phyloP scores from a whole-genome alignment of 2,329 filamentous ascomycete species.

The Shiraia sp. region DNA sequence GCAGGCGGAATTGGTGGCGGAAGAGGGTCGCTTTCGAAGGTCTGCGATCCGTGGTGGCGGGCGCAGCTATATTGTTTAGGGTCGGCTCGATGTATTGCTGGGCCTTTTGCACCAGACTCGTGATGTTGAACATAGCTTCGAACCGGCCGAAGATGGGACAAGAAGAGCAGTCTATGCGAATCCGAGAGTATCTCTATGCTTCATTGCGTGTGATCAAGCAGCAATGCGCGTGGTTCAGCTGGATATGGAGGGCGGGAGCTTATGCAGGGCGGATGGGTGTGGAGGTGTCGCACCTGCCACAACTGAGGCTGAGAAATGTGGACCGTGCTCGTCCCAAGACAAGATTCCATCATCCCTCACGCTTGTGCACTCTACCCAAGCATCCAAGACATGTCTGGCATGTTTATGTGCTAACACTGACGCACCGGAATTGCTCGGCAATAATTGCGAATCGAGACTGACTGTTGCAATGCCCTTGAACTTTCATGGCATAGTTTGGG shows the following conservation, averaged over 20 bases:
- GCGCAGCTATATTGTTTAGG: constrained; percentile 65
- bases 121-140: constrained; percentile 55
- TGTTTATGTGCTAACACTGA: no score
- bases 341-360: not conserved
- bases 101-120: constrained; percentile 91
- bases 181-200: constrained; percentile 16
- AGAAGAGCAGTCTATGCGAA: constrained; percentile 14
- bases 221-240: constrained; percentile 18
- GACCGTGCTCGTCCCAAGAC: constrained; percentile 8
- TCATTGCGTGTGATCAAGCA: constrained; percentile 31
- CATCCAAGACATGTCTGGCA: no score
- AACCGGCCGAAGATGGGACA: constrained; percentile 12
- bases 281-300: constrained; percentile 12
- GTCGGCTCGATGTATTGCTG: constrained; percentile 93
- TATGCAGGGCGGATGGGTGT: constrained; percentile 22
- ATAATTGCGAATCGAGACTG: no score
- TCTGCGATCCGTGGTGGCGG: constrained; percentile 70
- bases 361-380: no score
- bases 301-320: constrained; percentile 14
- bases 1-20: constrained; percentile 94
- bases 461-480: no score
- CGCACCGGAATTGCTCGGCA: no score
- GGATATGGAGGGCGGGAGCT: constrained; percentile 10
- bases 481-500: no score
- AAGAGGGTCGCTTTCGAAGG: constrained; percentile 92